A percentile compares a stretch with the other conserved stretches of the same genome.
Conservation (phyloP, 768 basidiomycete genomes). For the Termitomyces sp. region DNA sequence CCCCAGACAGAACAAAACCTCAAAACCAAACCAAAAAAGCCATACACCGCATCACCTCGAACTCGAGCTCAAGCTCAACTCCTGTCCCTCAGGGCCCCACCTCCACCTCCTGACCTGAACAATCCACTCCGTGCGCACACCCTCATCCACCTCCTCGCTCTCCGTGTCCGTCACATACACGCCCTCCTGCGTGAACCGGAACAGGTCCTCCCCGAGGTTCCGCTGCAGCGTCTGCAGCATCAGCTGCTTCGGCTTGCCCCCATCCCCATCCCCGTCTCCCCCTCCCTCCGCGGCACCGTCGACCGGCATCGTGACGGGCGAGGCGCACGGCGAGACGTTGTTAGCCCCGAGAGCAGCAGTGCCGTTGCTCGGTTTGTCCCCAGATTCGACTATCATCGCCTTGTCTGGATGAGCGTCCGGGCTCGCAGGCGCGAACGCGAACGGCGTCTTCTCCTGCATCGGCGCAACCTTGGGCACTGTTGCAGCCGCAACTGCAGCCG, state of each 20-base stretch:
- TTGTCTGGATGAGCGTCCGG: too few relatives aligned
- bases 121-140: slow-evolving; percentile 31
- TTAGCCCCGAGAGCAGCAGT: too few relatives aligned
- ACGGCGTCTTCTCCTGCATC: too few relatives aligned
- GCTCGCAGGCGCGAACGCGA: too few relatives aligned
- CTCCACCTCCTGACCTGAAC: slow-evolving; percentile 38
- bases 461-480: too few relatives aligned
- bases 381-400: too few relatives aligned
- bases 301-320: neutral
- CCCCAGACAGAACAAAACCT: too few relatives aligned
- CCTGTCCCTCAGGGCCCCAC: slow-evolving; percentile 25
- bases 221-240: slow-evolving; percentile 33
- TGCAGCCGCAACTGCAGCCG: too few relatives aligned
- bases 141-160: slow-evolving; percentile 4
- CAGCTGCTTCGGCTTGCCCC: slow-evolving; percentile 16
- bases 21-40: neutral
- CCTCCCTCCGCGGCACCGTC: neutral
- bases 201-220: slow-evolving; percentile 29
- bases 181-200: slow-evolving; percentile 33
- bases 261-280: neutral
- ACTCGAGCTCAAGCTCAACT: neutral
- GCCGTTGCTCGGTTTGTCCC: too few relatives aligned
- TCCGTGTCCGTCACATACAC: slow-evolving; percentile 27
- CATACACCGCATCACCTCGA: neutral
- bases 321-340: neutral